These are phyloP conservation scores for Fusarium transvaalense DNA, from an alignment of 2,329 filamentous ascomycete species.

Conservation along the genomic window DNA sequence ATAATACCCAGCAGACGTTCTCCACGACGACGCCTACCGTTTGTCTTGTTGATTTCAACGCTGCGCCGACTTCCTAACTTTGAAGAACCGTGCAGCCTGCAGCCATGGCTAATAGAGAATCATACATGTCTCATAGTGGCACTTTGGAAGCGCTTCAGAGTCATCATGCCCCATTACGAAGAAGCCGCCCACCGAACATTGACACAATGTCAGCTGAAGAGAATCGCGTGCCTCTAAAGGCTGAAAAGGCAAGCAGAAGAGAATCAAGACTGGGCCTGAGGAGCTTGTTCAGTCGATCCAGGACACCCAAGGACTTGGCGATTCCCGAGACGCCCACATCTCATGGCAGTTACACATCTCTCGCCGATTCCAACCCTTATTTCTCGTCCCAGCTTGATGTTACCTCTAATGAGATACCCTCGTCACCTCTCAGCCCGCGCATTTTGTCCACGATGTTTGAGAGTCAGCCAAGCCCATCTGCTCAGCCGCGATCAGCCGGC, in stretches of 20 bases:
- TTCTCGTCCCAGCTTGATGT: constrained; percentile 54
- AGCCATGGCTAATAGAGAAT: constrained; percentile 47
- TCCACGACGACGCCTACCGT: constrained; percentile 26
- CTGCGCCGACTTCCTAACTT: constrained; percentile 4
- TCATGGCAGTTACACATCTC: constrained; percentile 60
- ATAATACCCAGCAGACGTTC: constrained; percentile 21
- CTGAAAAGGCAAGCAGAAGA: constrained; percentile 59
- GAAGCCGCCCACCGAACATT: constrained; percentile 46
- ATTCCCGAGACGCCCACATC: constrained; percentile 49
- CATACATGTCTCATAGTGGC: constrained; percentile 40
- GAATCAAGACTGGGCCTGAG: constrained; percentile 66
- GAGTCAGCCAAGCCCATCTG: constrained; percentile 27
- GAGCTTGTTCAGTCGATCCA: constrained; percentile 64
- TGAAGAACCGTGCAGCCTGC: neutral
- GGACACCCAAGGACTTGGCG: constrained; percentile 53
- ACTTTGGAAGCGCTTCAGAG: constrained; percentile 46
- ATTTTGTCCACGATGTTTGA: constrained; percentile 47
- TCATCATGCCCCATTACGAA: constrained; percentile 40
- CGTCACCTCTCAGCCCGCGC: constrained; percentile 42
- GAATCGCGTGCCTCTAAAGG: constrained; percentile 58
- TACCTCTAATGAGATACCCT: constrained; percentile 54
- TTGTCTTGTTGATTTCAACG: constrained; percentile 23
- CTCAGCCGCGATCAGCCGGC: constrained; percentile 20
- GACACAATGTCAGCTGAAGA: constrained; percentile 47
- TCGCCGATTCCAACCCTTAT: constrained; percentile 61